A percentile compares a stretch with the other conserved stretches of the same genome.
Conservation (phyloP, 495 filamentous ascomycete genomes). For the Glonium stellatum region DNA sequence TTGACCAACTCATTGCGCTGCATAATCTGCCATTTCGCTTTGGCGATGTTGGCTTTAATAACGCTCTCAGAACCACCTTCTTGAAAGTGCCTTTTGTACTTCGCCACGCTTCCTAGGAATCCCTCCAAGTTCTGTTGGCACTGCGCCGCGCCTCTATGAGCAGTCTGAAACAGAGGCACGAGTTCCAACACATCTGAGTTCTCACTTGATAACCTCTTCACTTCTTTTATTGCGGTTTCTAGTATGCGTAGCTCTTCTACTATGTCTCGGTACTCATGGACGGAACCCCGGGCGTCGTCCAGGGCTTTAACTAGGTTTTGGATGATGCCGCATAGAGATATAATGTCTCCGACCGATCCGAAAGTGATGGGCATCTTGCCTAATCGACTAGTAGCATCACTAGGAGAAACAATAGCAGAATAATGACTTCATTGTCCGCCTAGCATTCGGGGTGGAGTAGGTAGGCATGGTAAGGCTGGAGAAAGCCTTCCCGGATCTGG, state of each 20-base stretch:
- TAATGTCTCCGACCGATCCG: slow-evolving; percentile 37
- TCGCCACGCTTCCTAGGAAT: slow-evolving; percentile 9
- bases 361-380: slow-evolving; percentile 39
- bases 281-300: slow-evolving; percentile 30
- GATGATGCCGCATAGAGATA: slow-evolving; percentile 30
- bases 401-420: too few relatives aligned
- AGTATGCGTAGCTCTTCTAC: slow-evolving; percentile 31
- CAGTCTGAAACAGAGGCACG: slow-evolving; percentile 11
- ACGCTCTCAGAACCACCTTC: not conserved
- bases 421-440: too few relatives aligned
- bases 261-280: slow-evolving; percentile 28
- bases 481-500: too few relatives aligned
- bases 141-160: not conserved
- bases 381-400: too few relatives aligned
- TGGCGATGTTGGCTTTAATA: slow-evolving; percentile 17
- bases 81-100: slow-evolving; percentile 3
- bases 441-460: too few relatives aligned
- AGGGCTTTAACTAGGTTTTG: slow-evolving; percentile 36
- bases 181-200: slow-evolving; percentile 8
- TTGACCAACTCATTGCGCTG: slow-evolving; percentile 31
- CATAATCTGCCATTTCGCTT: slow-evolving; percentile 33
- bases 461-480: too few relatives aligned
- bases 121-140: slow-evolving; percentile 11
- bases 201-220: slow-evolving; percentile 23
- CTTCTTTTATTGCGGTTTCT: slow-evolving; percentile 30